Evolutionary conservation across 768 basidiomycete species (phyloP), one percentile per base, ranked within the genome.

Genomic region (Imleria badia): DNA sequence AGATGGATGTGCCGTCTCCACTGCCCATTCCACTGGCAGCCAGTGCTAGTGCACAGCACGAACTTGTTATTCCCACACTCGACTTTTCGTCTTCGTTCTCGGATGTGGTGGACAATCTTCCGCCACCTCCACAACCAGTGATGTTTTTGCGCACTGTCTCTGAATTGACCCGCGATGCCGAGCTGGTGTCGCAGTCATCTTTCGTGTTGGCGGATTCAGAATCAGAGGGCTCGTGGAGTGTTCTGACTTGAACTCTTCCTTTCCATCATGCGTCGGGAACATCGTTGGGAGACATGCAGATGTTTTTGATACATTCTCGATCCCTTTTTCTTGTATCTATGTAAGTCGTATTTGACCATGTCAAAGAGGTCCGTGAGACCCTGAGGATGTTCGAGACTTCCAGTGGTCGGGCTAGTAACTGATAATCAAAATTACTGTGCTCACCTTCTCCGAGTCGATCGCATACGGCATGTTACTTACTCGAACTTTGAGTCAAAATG

Each of bases 51-150:
- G 81, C 85, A 12, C 74, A 87, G 4, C 74, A 81, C 19, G 88
- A 89, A 3, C 81, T 94, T 54, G 70, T 93, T 12, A 72, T 92
- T n/a, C 90, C 91, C 6, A 87, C 83, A 1, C 77, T 91, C 48
- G 88, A 91, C 66, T 80, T 89, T 58, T 87, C 87, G 0, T 78
- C 83, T 6, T 70, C 76, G 9, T 80, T 79, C 26, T 39, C 60
- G 14, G 51, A 48, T 9, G 47, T 52, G 9, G 29, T 43, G 19
- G 36, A 48, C 36, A 51, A 51, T 30, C 29, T 44, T 54, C 40
- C 55, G 0, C 29, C 34, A 1, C 55, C 54, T 33, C 60, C 60
- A 47, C 59, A 59, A 19, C 66, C 62, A 9, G 33, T 50, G 51
- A 42, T 62, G 9, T 33, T 61, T 19, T 54, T 72, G 33, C 62